A percentile compares a stretch with the other conserved stretches of the same genome.
Evolutionary conservation across 805 yeast species (phyloP).

Genomic region (Tetrapisispora namnaoensis): DNA sequence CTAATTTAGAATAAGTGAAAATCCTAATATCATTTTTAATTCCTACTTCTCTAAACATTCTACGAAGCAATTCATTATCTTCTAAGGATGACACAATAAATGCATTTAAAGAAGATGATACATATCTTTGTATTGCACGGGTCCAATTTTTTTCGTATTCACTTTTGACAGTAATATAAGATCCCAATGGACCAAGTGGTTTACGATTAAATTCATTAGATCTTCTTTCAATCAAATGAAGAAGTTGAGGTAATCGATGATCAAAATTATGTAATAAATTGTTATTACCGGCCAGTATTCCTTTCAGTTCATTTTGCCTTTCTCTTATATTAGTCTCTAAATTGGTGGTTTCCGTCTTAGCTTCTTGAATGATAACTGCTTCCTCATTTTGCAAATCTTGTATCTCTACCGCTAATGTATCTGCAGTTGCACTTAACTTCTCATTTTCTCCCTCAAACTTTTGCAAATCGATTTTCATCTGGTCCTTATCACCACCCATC

Average conservation of each 20-base stretch:
- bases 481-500: slow-evolving; percentile 25
- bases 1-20: slow-evolving; percentile 18
- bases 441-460: slow-evolving; percentile 8
- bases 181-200: slow-evolving; percentile 81
- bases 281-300: slow-evolving; percentile 23
- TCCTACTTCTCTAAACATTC: slow-evolving; percentile 27
- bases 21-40: slow-evolving; percentile 41
- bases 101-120: slow-evolving; percentile 43
- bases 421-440: slow-evolving; percentile 4
- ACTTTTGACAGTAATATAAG: slow-evolving; percentile 43
- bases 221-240: slow-evolving; percentile 32
- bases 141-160: slow-evolving; percentile 47
- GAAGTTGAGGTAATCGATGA: slow-evolving; percentile 31
- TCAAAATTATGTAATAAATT: slow-evolving; percentile 43
- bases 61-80: slow-evolving; percentile 43
- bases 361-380: slow-evolving; percentile 4
- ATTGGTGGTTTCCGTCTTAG: slow-evolving; percentile 8
- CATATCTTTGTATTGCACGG: slow-evolving; percentile 45
- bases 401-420: slow-evolving; percentile 5
- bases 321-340: slow-evolving; percentile 9
- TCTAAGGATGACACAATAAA: slow-evolving; percentile 57
- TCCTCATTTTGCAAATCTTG: slow-evolving; percentile 16
- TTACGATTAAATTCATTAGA: slow-evolving; percentile 33
- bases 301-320: slow-evolving; percentile 16
- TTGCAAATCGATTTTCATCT: slow-evolving; percentile 15